Evolutionary conservation across 1,139 yeast genomes (phyloP), one percentile per base, ranked within the genome.

Genomic region (Suhomyces terraborum): DNA sequence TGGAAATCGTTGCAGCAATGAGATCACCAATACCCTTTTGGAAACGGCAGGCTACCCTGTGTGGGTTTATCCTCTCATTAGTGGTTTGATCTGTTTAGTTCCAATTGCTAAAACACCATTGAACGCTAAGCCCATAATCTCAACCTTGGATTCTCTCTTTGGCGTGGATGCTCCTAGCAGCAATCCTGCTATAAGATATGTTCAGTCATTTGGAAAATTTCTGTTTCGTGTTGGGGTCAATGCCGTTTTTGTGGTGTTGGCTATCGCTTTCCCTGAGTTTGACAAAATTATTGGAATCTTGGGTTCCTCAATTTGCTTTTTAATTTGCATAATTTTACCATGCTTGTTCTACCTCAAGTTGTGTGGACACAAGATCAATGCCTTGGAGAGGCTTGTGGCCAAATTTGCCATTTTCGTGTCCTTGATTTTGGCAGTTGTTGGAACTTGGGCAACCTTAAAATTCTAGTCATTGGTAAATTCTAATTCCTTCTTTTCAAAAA

Each of bases 41-140:
- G 58, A 75, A 19, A 83, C 88, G 1, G 63, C 74, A 6, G 95
- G 95, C 0, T 88, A 87, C 54, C 96, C 97, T 0, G 45, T 57
- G 1, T 79, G 82, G 72, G 69, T 85, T 8, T 79, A 82, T 43
- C 78, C 80, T 3, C 54, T 81, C 26, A 74, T 91, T 39, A 84
- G 93, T 40, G 75, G 76, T 0, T 66, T 88, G 35, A 85, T 89
- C 69, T 87, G 95, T 28, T 55, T 89, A 29, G 80, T 91, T 20
- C 97, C 98, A 1, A 62, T 89, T 32, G 89, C 96, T 1, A 91
- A 91, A 57, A 80, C 93, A 1, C 96, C 98, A 0, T 70, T 91
- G 36, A 86, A 84, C 53, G 89, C 94, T 7, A 80, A 93, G 52
- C 98, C 98, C 1, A 84, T 91, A 31, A 79, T 88, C 16, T 77